Conservation (phyloP, 2,329 filamentous ascomycete genomes). For the Tolypocladium sp. region DNA sequence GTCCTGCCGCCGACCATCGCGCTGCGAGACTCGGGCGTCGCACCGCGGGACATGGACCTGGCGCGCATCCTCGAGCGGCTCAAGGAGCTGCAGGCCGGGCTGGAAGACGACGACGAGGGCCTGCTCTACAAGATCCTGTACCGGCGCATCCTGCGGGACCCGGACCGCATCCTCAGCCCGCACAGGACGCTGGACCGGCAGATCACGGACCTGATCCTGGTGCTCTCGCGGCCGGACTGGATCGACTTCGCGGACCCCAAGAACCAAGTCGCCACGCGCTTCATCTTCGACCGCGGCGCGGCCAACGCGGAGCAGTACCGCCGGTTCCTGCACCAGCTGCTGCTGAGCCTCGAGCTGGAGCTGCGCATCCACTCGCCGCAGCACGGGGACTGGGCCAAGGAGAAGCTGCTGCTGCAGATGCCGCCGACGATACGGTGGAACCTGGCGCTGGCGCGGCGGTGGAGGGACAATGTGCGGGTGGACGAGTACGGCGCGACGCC, state of each 20-base stretch:
- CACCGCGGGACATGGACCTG: conserved; percentile 53
- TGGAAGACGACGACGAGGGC: conserved; percentile 48
- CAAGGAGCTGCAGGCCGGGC: conserved; percentile 44
- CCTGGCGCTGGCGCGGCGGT: conserved; percentile 62
- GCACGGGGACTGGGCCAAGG: conserved; percentile 54
- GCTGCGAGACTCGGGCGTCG: conserved; percentile 47
- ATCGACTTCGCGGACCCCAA: conserved; percentile 61
- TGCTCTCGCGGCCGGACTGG: conserved; percentile 61
- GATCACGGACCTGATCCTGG: conserved; percentile 62
- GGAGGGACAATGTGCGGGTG: conserved; percentile 61
- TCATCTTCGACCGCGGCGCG: conserved; percentile 54
- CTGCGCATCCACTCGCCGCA: conserved; percentile 55
- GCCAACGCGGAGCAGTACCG: conserved; percentile 49
- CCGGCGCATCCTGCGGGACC: conserved; percentile 56
- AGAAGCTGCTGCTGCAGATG: conserved; percentile 54
- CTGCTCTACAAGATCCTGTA: conserved; percentile 58
- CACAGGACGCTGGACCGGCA: conserved; percentile 60
- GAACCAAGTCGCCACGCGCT: conserved; percentile 66
- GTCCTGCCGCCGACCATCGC: conserved; percentile 44
- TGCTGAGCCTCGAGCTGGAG: conserved; percentile 64
- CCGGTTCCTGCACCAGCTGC: conserved; percentile 67
- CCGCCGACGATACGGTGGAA: conserved; percentile 66
- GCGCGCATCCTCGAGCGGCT: conserved; percentile 49
- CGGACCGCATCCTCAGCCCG: conserved; percentile 50
- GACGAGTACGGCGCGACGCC: conserved; percentile 47